These are phyloP conservation scores for Malassezia sp. DNA, from an alignment of 1,284 basidiomycete species.

Conservation along the genomic window DNA sequence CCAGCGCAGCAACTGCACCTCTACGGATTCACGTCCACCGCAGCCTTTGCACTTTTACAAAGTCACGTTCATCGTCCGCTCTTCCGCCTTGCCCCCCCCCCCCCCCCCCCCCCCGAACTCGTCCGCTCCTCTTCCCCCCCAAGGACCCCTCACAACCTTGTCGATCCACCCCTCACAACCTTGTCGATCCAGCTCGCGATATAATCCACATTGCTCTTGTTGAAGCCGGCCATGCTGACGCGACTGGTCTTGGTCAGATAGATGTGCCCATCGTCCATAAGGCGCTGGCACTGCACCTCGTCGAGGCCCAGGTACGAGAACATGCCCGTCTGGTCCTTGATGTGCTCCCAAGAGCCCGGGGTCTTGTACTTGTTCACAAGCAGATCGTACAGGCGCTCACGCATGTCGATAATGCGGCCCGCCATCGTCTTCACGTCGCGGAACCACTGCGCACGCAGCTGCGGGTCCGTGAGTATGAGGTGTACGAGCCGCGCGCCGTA, in stretches of 20 bases:
- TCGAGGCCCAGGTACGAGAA: slow-evolving; percentile 42
- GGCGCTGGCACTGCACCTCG: slow-evolving; percentile 56
- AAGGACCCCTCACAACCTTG: too few relatives aligned
- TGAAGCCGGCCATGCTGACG: slow-evolving; percentile 83
- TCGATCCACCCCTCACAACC: slow-evolving; percentile 26
- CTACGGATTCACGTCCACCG: too few relatives aligned
- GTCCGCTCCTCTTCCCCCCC: too few relatives aligned
- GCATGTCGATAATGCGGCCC: slow-evolving; percentile 77
- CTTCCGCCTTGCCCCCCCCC: too few relatives aligned
- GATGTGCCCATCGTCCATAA: slow-evolving; percentile 69
- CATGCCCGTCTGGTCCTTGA: slow-evolving; percentile 45
- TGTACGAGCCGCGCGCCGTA: slow-evolving; percentile 74
- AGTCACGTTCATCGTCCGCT: too few relatives aligned
- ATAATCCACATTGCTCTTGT: slow-evolving; percentile 56
- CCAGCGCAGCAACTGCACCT: too few relatives aligned
- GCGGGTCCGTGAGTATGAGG: slow-evolving; percentile 53
- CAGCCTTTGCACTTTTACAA: too few relatives aligned
- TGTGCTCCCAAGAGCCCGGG: slow-evolving; percentile 69
- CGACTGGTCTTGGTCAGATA: slow-evolving; percentile 77
- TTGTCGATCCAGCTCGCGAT: slow-evolving; percentile 43
- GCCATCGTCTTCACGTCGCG: slow-evolving; percentile 84
- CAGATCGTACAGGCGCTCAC: slow-evolving; percentile 64
- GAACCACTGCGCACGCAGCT: slow-evolving; percentile 75
- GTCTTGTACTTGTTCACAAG: slow-evolving; percentile 75
- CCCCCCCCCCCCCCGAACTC: too few relatives aligned